Base-by-base conservation (phyloP, 2,329 filamentous ascomycete species). In the Aspergillus chevalieri region DNA sequence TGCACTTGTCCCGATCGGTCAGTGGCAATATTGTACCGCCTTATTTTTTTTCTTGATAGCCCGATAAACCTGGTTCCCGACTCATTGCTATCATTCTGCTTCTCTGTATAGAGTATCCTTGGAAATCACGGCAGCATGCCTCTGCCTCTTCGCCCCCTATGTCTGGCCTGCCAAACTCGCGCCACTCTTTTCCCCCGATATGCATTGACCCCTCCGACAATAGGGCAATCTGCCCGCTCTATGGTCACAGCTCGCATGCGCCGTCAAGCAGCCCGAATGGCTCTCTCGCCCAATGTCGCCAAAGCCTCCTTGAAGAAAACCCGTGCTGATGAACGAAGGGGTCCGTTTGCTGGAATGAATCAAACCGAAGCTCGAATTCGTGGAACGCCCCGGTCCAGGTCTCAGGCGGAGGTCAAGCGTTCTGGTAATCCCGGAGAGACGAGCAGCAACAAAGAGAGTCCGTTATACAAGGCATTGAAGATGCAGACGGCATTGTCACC, bases 401-500 rank as follows among this genome's bases (percentile, higher is more conserved):
- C 67, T 4, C 60, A 55, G 61, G 72, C 75, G 8, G 69, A 75
- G 44, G 64, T 73, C 46, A 76, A 71, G 55, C 66, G 71, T 52
- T 63, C 74, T 47, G 62, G 63, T 24, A 62, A 67, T 30, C 51
- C 61, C 30, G 65, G 62, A 22, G 53, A 66, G 46, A 62, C 67
- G 15, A 54, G 63, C 50, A 62, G 72, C 57, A 71, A 74, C 58
- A 68, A 75, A 65, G 74, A 76, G 53, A 68, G 73, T 51, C 74
- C 75, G 44, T 70, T 79, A 6, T 86, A 81, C 69, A 91, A 94
- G 66, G 91, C 92, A 4, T 76, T 97, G 68, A 95, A 94, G 73
- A 97, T 97, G 92, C 92, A 96, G 66, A 83, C 84, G 46, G 78
- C 87, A 2, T 74, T 97, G 55, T 76, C 87, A 2, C 81, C 84